phyloP scores from a whole-genome alignment of 352 stramenopile genomes.

The Globisporangium cystogenes region DNA sequence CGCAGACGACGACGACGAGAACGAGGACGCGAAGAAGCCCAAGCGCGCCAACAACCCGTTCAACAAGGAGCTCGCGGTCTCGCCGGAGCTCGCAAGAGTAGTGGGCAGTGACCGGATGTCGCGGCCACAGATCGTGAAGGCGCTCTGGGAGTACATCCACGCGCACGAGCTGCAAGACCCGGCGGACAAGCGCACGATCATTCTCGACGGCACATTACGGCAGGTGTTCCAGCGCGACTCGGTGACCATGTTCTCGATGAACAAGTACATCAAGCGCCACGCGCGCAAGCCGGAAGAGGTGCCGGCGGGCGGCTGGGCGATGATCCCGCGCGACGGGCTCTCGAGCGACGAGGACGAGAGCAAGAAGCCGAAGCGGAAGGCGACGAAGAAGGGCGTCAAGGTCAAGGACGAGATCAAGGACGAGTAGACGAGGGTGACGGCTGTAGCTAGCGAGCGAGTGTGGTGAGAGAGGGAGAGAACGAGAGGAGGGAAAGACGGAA shows the following conservation, averaged over 20 bases:
- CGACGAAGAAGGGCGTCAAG: conserved; percentile 1
- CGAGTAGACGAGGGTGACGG: not conserved
- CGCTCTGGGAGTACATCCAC: conserved; percentile 95
- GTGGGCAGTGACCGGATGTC: conserved; percentile 80
- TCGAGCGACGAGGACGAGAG: conserved; percentile 81
- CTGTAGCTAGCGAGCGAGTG: not conserved
- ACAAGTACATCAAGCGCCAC: conserved; percentile 88
- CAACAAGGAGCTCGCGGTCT: conserved; percentile 70
- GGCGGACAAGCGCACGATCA: conserved; percentile 90
- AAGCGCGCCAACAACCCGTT: conserved; percentile 68
- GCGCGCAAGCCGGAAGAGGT: conserved; percentile 65
- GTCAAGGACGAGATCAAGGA: conserved; percentile 1
- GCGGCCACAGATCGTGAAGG: conserved; percentile 91
- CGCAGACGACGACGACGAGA: conserved; percentile 24
- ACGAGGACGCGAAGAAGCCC: conserved; percentile 38
- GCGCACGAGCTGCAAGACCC: conserved; percentile 95
- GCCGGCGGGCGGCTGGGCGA: conserved; percentile 59
- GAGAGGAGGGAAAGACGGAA: too few relatives aligned
- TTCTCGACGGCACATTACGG: conserved; percentile 87
- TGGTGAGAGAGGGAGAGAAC: too few relatives aligned
- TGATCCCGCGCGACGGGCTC: conserved; percentile 63
- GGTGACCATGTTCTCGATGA: conserved; percentile 89
- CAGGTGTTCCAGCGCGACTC: conserved; percentile 77
- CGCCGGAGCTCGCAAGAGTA: conserved; percentile 69
- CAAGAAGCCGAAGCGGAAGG: conserved; percentile 27